phyloP scores from a whole-genome alignment of 2,329 filamentous ascomycete genomes.

The Phyllosticta citrichinensis region DNA sequence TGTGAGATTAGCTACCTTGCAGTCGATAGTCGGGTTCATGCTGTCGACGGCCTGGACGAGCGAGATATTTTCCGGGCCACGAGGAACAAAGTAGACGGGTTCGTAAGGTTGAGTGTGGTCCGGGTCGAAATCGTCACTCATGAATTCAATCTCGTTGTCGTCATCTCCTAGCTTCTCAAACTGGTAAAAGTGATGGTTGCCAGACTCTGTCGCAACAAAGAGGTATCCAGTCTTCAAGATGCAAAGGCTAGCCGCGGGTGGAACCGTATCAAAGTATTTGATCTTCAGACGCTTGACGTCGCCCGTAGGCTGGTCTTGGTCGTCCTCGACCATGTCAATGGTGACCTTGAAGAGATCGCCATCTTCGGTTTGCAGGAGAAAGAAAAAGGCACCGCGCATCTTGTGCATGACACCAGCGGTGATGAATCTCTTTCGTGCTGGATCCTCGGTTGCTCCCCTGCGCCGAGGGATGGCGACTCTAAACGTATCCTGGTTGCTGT shows the following conservation, averaged over 20 bases:
- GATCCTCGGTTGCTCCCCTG: conserved; percentile 81
- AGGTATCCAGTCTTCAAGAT: conserved; percentile 94
- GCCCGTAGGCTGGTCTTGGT: conserved; percentile 64
- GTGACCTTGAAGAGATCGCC: conserved; percentile 98
- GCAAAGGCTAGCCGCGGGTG: conserved; percentile 74
- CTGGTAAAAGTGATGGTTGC: conserved; percentile 91
- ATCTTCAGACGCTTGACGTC: conserved; percentile 79
- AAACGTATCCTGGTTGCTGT: conserved; percentile 86
- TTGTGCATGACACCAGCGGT: conserved; percentile 95
- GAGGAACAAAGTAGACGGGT: conserved; percentile 76
- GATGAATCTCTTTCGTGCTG: conserved; percentile 77
- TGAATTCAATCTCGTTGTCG: conserved; percentile 78
- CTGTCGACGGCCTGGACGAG: conserved; percentile 77
- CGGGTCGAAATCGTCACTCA: conserved; percentile 69
- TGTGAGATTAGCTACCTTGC: conserved; percentile 82
- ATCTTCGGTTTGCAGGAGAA: conserved; percentile 90
- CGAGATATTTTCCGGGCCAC: conserved; percentile 70
- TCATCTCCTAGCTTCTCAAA: conserved; percentile 96
- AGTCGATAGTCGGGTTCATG: conserved; percentile 84
- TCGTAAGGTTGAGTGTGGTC: conserved; percentile 63
- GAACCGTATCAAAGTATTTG: conserved; percentile 97
- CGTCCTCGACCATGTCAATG: conserved; percentile 79
- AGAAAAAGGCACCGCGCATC: conserved; percentile 81
- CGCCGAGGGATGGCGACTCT: conserved; percentile 82
- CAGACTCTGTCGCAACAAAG: conserved; percentile 84